These are phyloP conservation scores for Verbena officinalis DNA, from an alignment of 257 asterid species.

Conservation along the genomic window DNA sequence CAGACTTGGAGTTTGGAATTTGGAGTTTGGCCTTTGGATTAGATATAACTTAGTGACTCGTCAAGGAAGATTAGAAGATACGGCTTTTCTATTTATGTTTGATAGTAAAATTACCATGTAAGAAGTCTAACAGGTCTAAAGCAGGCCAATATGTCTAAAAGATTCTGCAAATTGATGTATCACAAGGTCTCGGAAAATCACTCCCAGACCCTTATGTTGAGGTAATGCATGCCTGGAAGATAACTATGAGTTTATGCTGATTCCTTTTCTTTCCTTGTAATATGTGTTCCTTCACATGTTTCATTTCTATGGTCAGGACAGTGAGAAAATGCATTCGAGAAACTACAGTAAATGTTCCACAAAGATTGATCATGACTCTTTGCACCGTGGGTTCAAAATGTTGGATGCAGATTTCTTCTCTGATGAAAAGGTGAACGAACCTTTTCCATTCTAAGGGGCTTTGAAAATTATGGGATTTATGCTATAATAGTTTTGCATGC, in stretches of 20 bases:
- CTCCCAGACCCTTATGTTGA: slow-evolving; percentile 45
- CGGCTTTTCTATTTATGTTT: slow-evolving; percentile 2
- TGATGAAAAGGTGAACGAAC: slow-evolving; percentile 61
- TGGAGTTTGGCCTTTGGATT: background rate
- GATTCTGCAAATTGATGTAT: slow-evolving; percentile 43
- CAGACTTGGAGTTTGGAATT: background rate
- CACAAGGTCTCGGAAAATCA: slow-evolving; percentile 42
- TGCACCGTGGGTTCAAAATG: slow-evolving; percentile 50
- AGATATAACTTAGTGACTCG: background rate
- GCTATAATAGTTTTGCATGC: background rate
- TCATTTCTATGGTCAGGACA: slow-evolving; percentile 58
- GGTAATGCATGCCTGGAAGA: slow-evolving; percentile 44
- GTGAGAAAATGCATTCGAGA: slow-evolving; percentile 36
- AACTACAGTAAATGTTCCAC: slow-evolving; percentile 41
- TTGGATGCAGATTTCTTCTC: slow-evolving; percentile 76
- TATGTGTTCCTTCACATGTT: slow-evolving; percentile 10
- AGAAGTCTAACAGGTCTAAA: slow-evolving; percentile 40
- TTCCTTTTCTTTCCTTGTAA: slow-evolving; percentile 10
- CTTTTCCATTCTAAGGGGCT: slow-evolving; percentile 15
- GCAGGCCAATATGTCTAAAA: slow-evolving; percentile 48
- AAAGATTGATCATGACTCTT: slow-evolving; percentile 38
- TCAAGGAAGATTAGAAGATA: background rate
- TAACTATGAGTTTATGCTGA: slow-evolving; percentile 7
- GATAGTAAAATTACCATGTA: slow-evolving; percentile 18
- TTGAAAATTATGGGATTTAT: slow-evolving; percentile 4